phyloP scores from a whole-genome alignment of 179 eudicot species.

The Pouteria campechiana region DNA sequence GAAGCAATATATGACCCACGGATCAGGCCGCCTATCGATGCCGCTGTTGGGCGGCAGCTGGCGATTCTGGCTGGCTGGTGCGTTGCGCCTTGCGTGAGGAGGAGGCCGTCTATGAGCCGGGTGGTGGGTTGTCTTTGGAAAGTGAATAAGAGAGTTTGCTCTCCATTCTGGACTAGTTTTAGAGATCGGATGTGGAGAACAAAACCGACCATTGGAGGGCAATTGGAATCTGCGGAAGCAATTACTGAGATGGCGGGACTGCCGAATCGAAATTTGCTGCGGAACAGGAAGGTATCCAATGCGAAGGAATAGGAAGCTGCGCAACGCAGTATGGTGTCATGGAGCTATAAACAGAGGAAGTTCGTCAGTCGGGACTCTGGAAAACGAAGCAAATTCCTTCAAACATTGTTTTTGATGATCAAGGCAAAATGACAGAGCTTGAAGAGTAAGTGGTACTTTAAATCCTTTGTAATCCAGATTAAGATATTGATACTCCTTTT shows the following conservation, averaged over 20 bases:
- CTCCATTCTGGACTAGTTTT: conserved; percentile 15
- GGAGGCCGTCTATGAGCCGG: conserved; percentile 54
- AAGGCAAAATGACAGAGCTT: too few relatives aligned
- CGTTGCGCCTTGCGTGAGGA: conserved; percentile 51
- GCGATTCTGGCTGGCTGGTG: conserved; percentile 49
- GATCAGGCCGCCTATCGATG: conserved; percentile 24
- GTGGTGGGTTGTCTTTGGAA: conserved; percentile 37
- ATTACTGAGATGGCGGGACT: conserved; percentile 6
- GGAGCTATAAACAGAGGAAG: too few relatives aligned
- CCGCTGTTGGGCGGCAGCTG: conserved; percentile 23
- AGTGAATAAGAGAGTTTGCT: conserved; percentile 19
- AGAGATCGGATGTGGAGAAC: conserved; percentile 37
- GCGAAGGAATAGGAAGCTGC: too few relatives aligned
- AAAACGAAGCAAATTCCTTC: too few relatives aligned
- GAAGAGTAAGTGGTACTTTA: too few relatives aligned
- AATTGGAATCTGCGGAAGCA: conserved; percentile 30
- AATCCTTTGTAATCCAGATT: too few relatives aligned
- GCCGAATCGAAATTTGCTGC: conserved; percentile 18
- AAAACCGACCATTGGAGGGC: conserved; percentile 11
- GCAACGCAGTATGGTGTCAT: too few relatives aligned
- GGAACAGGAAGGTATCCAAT: conserved; percentile 37
- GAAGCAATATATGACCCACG: conserved; percentile 43
- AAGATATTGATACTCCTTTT: too few relatives aligned
- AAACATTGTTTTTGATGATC: too few relatives aligned
- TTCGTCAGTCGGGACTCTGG: too few relatives aligned